These are phyloP conservation scores for Colletotrichum paranaense DNA, from an alignment of 2,329 filamentous ascomycete genomes.

Conservation along the genomic window DNA sequence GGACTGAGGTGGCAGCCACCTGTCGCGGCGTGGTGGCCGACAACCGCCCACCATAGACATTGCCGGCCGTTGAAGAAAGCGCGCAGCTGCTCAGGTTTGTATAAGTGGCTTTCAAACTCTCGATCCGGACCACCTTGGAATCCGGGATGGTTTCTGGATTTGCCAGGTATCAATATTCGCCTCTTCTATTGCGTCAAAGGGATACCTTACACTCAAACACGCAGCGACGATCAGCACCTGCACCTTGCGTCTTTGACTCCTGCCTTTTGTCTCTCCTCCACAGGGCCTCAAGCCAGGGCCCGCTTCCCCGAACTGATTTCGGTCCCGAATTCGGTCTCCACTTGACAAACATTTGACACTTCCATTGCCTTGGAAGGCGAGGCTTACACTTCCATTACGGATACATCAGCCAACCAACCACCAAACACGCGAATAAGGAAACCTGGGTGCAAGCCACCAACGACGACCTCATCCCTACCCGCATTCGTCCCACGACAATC, in stretches of 20 bases:
- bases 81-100: neutral
- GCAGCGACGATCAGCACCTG: neutral
- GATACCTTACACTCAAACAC: neutral
- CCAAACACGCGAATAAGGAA: neutral
- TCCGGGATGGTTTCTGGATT: neutral
- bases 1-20: neutral
- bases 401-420: neutral
- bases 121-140: too few relatives aligned
- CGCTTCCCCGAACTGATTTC: neutral
- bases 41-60: neutral
- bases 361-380: neutral
- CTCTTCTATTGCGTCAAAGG: neutral
- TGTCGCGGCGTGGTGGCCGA: neutral
- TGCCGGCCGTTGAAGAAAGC: neutral
- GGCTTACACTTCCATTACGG: neutral
- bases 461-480: neutral
- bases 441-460: neutral
- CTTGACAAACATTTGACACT: neutral
- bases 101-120: neutral
- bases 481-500: slow-evolving; percentile 1
- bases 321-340: neutral
- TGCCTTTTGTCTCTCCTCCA: neutral
- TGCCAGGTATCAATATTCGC: neutral
- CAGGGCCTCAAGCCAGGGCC: neutral
- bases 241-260: neutral